Evolutionary conservation across 768 basidiomycete genomes (phyloP), one percentile per base, ranked within the genome.

Genomic region (Kwoniella europaea): DNA sequence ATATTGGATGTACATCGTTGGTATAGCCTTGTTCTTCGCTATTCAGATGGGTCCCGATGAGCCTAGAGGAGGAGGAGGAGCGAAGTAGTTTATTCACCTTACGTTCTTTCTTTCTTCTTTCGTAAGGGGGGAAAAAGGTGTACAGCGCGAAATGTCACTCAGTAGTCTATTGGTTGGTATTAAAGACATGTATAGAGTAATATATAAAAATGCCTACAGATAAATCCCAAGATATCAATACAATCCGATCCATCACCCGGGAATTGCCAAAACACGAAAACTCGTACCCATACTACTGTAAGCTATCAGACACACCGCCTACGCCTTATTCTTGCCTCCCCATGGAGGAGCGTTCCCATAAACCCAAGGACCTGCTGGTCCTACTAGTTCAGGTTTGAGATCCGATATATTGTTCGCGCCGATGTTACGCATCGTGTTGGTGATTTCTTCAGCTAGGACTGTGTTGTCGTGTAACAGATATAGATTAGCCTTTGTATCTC

Each of bases 1-100:
- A 81, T 95, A 95, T 82, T 95, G 94, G 94, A 86, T 94, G 83
- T 94, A 93, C 76, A 87, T 92, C 46, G 84, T 87, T 53, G 86
- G 89, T 3, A 82, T 88, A 55, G 82, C 90, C 10, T 78, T 91
- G 18, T 87, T 89, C 55, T 58, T 69, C 15, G 41, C 67, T 7
- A 58, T 65, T 46, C 71, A 75, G 46, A 35, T 78, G 43, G 76
- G 63, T 12, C 73, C 73, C 12, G 76, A 71, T 46, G 63, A 71
- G n/a, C 71, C 74, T 18, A 60, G 50, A n/a, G 50, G 41, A 50
- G 73, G 41, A 7, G 61, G 62, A 55, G 35, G 58, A n/a, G 27
- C 27, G 27, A 27, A 27, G 27, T 27, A 27, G 27, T 27, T 27
- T 27, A 27, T 2, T 27, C 27, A 27, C 27, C 27, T 27, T 3